These are phyloP conservation scores for Gleditsia sinensis DNA, from an alignment of 306 rosid species.

Conservation along the genomic window DNA sequence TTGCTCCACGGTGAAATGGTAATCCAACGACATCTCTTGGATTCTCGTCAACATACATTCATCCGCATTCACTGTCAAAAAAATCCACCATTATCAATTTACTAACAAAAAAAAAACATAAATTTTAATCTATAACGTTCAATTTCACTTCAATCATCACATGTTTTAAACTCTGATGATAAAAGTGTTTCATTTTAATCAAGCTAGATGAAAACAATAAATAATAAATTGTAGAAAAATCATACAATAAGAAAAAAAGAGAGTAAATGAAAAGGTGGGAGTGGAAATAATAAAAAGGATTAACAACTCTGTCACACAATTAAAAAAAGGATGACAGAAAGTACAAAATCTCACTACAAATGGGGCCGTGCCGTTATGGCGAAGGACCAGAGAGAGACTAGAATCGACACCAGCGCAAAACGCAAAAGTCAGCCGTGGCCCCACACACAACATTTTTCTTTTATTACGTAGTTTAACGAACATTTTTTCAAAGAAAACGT, in stretches of 20 bases:
- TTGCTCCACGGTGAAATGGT: slow-evolving; percentile 98
- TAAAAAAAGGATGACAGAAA: not conserved
- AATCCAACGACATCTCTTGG: slow-evolving; percentile 99
- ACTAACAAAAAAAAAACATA: not conserved
- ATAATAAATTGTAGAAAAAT: too few relatives aligned
- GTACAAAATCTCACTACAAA: not conserved
- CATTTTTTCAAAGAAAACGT: not conserved
- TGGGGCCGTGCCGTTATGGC: not conserved
- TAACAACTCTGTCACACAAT: not conserved
- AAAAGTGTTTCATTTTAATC: too few relatives aligned
- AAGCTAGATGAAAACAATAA: too few relatives aligned
- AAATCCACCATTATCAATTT: not conserved
- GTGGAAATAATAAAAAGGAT: not conserved
- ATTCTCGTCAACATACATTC: slow-evolving; percentile 95
- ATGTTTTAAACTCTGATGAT: too few relatives aligned
- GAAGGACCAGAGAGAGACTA: not conserved
- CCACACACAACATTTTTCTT: slow-evolving; percentile 8
- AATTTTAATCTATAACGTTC: too few relatives aligned
- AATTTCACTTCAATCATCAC: too few relatives aligned
- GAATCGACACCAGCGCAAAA: not conserved
- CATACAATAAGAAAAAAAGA: too few relatives aligned
- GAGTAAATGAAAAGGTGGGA: not conserved
- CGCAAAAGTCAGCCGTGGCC: not conserved
- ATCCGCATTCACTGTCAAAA: slow-evolving; percentile 70
- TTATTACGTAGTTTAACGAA: not conserved